A percentile compares a stretch with the other conserved stretches of the same genome.
These are phyloP conservation scores for Stephania cephalantha DNA, from an alignment of 164 flowering plant species.

Conservation along the genomic window DNA sequence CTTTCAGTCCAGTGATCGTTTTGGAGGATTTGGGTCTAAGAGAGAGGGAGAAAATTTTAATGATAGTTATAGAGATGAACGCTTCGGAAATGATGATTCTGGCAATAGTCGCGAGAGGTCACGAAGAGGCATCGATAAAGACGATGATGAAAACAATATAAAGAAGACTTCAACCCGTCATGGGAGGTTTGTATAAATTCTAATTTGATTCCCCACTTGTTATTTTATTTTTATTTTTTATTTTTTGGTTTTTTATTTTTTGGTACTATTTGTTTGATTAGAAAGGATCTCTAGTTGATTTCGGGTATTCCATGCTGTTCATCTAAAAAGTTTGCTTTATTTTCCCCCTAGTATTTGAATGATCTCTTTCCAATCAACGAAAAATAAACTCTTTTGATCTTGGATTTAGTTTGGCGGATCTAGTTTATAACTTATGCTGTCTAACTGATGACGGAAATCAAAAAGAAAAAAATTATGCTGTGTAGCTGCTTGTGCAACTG, in stretches of 20 bases:
- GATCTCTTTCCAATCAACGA: not conserved
- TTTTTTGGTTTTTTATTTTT: not conserved
- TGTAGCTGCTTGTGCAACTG: too few relatives aligned
- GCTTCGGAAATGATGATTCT: conserved; percentile 37
- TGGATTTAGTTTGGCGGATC: not conserved
- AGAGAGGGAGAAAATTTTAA: conserved; percentile 36
- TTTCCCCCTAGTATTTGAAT: not conserved
- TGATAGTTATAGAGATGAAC: conserved; percentile 42
- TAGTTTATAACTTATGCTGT: not conserved
- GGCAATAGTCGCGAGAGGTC: conserved; percentile 37
- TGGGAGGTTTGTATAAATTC: conserved; percentile 38
- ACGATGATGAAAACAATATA: conserved; percentile 22
- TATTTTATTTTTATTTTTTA: not conserved
- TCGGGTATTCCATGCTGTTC: not conserved
- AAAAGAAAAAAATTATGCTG: too few relatives aligned
- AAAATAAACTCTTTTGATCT: not conserved
- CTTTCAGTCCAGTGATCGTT: conserved; percentile 39
- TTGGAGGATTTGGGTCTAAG: conserved; percentile 47
- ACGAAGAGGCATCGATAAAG: conserved; percentile 26
- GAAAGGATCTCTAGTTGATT: not conserved
- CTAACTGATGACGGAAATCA: not conserved
- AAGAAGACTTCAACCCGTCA: conserved; percentile 34
- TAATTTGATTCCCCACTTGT: not conserved
- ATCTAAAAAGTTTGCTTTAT: not conserved
- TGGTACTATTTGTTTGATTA: not conserved